Base-by-base conservation (phyloP, 1,284 basidiomycete genomes). In the Rhizoctonia solani region DNA sequence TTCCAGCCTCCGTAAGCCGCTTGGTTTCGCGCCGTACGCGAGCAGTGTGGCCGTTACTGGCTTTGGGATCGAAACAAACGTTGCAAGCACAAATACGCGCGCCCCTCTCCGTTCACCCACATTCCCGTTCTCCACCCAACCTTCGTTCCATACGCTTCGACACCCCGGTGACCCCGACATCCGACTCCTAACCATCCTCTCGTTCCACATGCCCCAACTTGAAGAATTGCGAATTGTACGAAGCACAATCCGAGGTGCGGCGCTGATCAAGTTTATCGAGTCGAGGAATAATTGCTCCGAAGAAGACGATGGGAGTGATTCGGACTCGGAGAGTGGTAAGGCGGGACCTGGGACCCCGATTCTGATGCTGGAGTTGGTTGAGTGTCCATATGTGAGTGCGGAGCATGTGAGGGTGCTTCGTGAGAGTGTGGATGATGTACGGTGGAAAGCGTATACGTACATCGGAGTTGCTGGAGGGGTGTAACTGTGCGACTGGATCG, bases 391-490 rank as follows among this genome's bases (percentile, higher is more conserved):
- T 37, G 59, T 63, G 59, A 50, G 14, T 8, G 59, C 37, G 14
- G 59, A 63, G 19, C 59, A 63, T 42, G 49, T 63, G 14, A 47
- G 59, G 19, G 49, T 29, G 14, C 37, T 63, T n/a, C 47, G 59
- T 21, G 59, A 63, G 14, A 63, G 46, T 23, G 59, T 63, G 47
- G 59, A 63, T 30, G 59, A 63, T 30, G 59, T 63, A 19, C 59
- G 49, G n/a, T 63, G 59, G 59, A 63, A 44, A 42, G 34, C 59
- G n/a, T 50, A 49, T 37, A n/a, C n/a, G n/a, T n/a, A n/a, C n/a
- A n/a, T n/a, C n/a, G n/a, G n/a, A n/a, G n/a, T n/a, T n/a, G n/a
- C n/a, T n/a, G n/a, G n/a, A n/a, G n/a, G n/a, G n/a, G n/a, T n/a
- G n/a, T n/a, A n/a, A n/a, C n/a, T n/a, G n/a, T n/a, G n/a, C n/a